Base-by-base conservation (phyloP, 352 stramenopile species). In the Globisporangium viniferum region DNA sequence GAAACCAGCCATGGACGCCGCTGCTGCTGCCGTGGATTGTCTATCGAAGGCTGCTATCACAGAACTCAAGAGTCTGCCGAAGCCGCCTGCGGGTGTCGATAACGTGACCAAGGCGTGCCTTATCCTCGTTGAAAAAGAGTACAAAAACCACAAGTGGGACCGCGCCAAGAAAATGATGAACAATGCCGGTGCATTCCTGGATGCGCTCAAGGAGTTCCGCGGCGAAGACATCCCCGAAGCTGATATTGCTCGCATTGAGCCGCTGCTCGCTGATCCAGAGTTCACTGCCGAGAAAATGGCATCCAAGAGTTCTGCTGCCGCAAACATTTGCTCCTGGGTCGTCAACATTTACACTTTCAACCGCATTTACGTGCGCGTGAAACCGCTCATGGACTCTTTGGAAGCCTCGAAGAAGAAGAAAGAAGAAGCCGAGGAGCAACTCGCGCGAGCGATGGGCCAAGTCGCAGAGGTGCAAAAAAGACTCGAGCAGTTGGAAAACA, bases 131-230 rank as follows among this genome's bases (percentile, higher is more conserved):
- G 95, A 99, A 76, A 98, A 98, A 62, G 94, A 99, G 75, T 98
- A 99, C 81, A 99, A 98, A 70, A 97, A 98, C 67, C 97, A 99
- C 74, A 98, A 98, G 64, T 99, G 97, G 97, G 96, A 99, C 64
- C 89, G 92, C 22, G 97, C 97, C 44, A 99, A 99, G 81, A 98
- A 98, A 75, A 99, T 99, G 97, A 99, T 99, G 97, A 93, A 95
- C 70, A 99, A 99, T 71, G 91, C 98, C 3, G 97, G 97, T 41
- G 84, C 91, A 55, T 99, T 99, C 73, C 88, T 98, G 49, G 91
- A 95, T 46, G 81, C 90, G 24, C 77, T 99, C 18, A 93, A 97
- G 66, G 91, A 88, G 6, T 99, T 98, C 73, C 82, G 82, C 10
- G 96, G 97, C 14, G 93, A 98, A 73, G 89, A 98, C 62, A 99